These are phyloP conservation scores for Termitomyces heimii DNA, from an alignment of 768 basidiomycete genomes.

Conservation along the genomic window DNA sequence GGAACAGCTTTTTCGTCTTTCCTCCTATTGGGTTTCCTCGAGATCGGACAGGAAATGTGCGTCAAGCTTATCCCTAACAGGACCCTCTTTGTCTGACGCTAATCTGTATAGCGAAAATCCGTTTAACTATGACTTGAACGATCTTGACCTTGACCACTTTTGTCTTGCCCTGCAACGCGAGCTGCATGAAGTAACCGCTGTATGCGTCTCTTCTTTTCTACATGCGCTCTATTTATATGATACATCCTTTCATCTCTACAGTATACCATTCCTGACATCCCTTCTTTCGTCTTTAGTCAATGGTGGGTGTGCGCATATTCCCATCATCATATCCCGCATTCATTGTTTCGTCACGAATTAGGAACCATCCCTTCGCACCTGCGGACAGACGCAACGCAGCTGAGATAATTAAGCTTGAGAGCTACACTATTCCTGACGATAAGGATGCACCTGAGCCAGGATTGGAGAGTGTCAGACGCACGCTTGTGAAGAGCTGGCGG, in stretches of 20 bases:
- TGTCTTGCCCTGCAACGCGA: conserved; percentile 62
- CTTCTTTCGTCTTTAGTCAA: conserved; percentile 45
- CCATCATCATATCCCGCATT: neutral
- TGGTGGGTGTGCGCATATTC: conserved; percentile 20
- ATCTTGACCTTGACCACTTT: conserved; percentile 66
- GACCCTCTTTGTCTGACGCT: neutral
- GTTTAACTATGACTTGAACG: conserved; percentile 63
- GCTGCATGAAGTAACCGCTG: conserved; percentile 66
- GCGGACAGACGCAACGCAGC: conserved; percentile 8
- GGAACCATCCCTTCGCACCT: conserved; percentile 71
- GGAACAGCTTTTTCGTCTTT: conserved; percentile 59
- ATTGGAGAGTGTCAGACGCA: conserved; percentile 13
- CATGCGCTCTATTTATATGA: neutral
- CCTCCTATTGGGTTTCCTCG: conserved; percentile 60
- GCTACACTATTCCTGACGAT: conserved; percentile 9
- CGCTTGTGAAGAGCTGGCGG: conserved; percentile 15
- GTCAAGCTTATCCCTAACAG: conserved; percentile 2
- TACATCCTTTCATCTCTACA: conserved; percentile 12
- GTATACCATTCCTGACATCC: conserved; percentile 52
- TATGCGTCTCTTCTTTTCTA: conserved; percentile 26
- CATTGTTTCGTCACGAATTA: conserved; percentile 1
- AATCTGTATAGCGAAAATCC: conserved; percentile 47
- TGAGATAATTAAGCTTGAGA: neutral
- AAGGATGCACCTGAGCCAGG: conserved; percentile 11
- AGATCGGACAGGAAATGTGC: conserved; percentile 64